phyloP scores from a whole-genome alignment of 129 eudicot genomes.

The carrot (Daucus carota) region DNA sequence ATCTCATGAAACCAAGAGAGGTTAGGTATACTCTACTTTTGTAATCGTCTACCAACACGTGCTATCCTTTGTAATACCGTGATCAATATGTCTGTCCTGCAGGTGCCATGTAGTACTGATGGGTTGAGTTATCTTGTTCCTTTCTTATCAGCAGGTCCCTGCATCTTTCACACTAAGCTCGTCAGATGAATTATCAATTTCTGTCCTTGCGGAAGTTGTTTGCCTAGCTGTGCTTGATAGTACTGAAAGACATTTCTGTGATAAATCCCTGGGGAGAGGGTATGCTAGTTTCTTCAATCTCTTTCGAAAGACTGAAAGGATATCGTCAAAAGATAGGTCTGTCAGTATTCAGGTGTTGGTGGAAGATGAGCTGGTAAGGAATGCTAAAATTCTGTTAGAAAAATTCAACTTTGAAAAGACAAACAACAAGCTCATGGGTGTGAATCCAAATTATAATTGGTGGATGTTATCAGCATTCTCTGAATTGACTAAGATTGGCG shows the following conservation, averaged over 20 bases:
- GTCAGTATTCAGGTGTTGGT: slow-evolving; percentile 43
- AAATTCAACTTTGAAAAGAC: slow-evolving; percentile 37
- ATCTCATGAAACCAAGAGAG: slow-evolving; percentile 79
- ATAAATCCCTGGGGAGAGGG: slow-evolving; percentile 32
- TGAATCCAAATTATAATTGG: slow-evolving; percentile 30
- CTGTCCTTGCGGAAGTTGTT: slow-evolving; percentile 72
- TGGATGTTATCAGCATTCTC: slow-evolving; percentile 38
- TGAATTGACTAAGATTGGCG: slow-evolving; percentile 76
- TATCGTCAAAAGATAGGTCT: slow-evolving; percentile 58
- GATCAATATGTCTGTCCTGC: slow-evolving; percentile 36
- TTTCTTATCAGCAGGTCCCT: slow-evolving; percentile 72
- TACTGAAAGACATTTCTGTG: slow-evolving; percentile 40
- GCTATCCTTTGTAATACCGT: slow-evolving; percentile 25
- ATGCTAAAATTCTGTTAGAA: slow-evolving; percentile 51
- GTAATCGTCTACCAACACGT: background rate
- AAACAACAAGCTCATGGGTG: slow-evolving; percentile 23
- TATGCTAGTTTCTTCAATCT: slow-evolving; percentile 28
- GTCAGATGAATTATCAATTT: slow-evolving; percentile 51
- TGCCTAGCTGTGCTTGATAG: slow-evolving; percentile 56
- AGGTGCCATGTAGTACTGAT: slow-evolving; percentile 50
- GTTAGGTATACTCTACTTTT: slow-evolving; percentile 31
- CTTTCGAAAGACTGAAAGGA: slow-evolving; percentile 38
- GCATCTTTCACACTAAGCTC: slow-evolving; percentile 62
- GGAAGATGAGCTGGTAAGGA: slow-evolving; percentile 62
- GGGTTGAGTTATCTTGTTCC: slow-evolving; percentile 56